phyloP scores from a whole-genome alignment of 1,139 yeast genomes.

The Zygoascus meyerae region DNA sequence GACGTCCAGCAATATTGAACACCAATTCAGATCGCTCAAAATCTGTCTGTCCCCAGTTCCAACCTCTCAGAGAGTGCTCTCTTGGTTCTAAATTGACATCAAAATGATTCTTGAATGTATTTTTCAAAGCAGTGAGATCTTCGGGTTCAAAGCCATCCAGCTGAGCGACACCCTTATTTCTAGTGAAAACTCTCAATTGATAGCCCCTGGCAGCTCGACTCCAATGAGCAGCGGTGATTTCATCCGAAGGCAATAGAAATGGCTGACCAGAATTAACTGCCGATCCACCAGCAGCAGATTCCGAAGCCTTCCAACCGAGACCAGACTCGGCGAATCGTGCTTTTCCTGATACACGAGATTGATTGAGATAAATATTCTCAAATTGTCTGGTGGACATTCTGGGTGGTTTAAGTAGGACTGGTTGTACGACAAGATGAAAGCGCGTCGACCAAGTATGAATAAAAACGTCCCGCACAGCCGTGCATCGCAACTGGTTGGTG shows the following conservation, averaged over 20 bases:
- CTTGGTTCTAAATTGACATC: conserved; percentile 64
- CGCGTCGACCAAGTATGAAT: not conserved
- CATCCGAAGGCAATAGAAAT: conserved; percentile 78
- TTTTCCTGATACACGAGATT: conserved; percentile 76
- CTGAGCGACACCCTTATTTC: conserved; percentile 77
- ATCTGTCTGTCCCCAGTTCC: conserved; percentile 98
- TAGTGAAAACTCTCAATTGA: conserved; percentile 83
- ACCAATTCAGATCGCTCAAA: conserved; percentile 87
- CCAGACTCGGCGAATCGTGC: conserved; percentile 95
- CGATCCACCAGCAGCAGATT: conserved; percentile 46
- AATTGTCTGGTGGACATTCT: conserved; percentile 45
- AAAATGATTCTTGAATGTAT: conserved; percentile 76
- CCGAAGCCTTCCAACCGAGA: conserved; percentile 87
- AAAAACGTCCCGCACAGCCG: not conserved
- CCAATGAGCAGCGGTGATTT: conserved; percentile 78
- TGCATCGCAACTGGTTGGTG: too few relatives aligned
- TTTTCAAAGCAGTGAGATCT: conserved; percentile 75
- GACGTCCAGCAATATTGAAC: conserved; percentile 81
- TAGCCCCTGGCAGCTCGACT: conserved; percentile 90
- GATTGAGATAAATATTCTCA: conserved; percentile 83
- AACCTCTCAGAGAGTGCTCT: conserved; percentile 93
- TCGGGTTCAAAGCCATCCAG: conserved; percentile 87
- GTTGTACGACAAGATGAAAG: conserved; percentile 1
- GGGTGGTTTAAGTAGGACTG: conserved; percentile 1
- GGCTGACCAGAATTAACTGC: conserved; percentile 53